Base-by-base conservation (phyloP, 2,329 filamentous ascomycete species). In the Fusarium beomiforme region DNA sequence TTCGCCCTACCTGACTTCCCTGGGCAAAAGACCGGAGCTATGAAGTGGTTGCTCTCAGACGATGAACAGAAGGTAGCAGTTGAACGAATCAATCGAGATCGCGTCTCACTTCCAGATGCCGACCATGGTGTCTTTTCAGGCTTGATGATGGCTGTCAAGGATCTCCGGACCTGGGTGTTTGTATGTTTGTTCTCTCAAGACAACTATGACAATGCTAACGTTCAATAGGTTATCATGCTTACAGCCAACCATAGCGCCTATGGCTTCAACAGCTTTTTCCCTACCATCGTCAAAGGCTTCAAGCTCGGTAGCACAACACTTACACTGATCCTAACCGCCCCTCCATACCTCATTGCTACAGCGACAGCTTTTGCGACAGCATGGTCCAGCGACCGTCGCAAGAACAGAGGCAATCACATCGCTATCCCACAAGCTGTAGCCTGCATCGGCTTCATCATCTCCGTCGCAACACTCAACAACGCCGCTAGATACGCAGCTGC, bases 161-260 rank as follows among this genome's bases (percentile, higher is more conserved):
- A 77, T 36, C 56, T 67, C 33, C 76, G 69, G 63, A 70, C 67
- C 41, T 76, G 73, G 72, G 63, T 76, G 16, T 67, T 76, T 12
- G 70, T 74, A 31, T 41, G 56, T 34, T 29, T 6, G 8, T 12
- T 19, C 1, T 23, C 21, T 5, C 4, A 19, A 8, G 4, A 12
- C 5, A 3, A 0, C 5, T 13, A n/a, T 7, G 1, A 4, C 12
- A 10, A 37, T 17, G 4, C 54, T 57, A 29, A 57, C 19, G 26
- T 0, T 6, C 2, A 6, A 26, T 12, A 62, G 54, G 59, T 59
- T 3, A 24, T 47, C 9, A 64, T 64, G 44, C 26, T 61, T 7
- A 54, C 39, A 6, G 63, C 57, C 6, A 63, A 62, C 9, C 57
- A 61, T 6, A 55, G 53, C 4, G 64, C 64, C 0, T 67, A 67